A percentile compares a stretch with the other conserved stretches of the same genome.
Evolutionary conservation across 176 grass and related monocot genomes (phyloP).

Genomic region (Tillandsia fasciculata): DNA sequence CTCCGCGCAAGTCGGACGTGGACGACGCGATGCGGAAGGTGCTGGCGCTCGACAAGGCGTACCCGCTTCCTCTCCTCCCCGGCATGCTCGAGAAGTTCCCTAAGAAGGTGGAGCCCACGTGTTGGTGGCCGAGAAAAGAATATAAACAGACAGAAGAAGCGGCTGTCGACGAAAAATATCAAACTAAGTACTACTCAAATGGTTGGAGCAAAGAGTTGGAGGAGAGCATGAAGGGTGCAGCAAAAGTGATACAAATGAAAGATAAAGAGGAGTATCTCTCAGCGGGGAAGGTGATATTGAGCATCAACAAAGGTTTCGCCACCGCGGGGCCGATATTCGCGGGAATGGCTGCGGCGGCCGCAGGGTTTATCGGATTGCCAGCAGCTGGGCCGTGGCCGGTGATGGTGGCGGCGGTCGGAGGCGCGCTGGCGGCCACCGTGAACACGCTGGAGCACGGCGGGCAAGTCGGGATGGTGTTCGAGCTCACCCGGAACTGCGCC

Average conservation of each 20-base stretch:
- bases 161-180: background rate
- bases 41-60: slow-evolving; percentile 42
- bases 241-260: slow-evolving; percentile 33
- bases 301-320: slow-evolving; percentile 24
- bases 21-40: slow-evolving; percentile 13
- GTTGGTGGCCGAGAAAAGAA: slow-evolving; percentile 40
- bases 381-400: slow-evolving; percentile 9
- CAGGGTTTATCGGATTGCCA: slow-evolving; percentile 22
- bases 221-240: slow-evolving; percentile 37
- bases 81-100: slow-evolving; percentile 58
- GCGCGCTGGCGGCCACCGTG: slow-evolving; percentile 26
- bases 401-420: background rate
- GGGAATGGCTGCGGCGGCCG: slow-evolving; percentile 17
- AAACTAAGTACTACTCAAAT: slow-evolving; percentile 4
- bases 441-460: slow-evolving; percentile 51
- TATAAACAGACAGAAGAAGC: background rate
- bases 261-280: slow-evolving; percentile 32
- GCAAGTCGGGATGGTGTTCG: slow-evolving; percentile 60
- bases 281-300: slow-evolving; percentile 11
- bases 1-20: slow-evolving; percentile 1
- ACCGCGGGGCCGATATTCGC: slow-evolving; percentile 21
- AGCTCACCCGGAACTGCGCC: slow-evolving; percentile 36
- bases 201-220: slow-evolving; percentile 48
- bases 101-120: slow-evolving; percentile 21
- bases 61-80: slow-evolving; percentile 35